phyloP scores from a whole-genome alignment of 1,284 basidiomycete species.

The Naganishia albida region DNA sequence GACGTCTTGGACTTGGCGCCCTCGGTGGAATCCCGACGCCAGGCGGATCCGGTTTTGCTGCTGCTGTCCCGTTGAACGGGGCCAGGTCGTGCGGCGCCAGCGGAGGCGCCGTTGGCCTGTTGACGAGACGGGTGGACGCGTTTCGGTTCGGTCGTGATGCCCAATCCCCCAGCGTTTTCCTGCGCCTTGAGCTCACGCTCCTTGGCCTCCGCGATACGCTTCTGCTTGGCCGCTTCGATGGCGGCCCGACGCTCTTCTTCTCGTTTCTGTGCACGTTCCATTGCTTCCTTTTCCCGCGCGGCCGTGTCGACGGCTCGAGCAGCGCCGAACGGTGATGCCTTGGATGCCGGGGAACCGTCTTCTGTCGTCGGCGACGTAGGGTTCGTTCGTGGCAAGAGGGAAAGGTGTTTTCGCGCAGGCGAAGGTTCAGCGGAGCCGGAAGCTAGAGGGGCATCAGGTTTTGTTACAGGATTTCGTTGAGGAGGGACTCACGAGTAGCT shows the following conservation, averaged over 20 bases:
- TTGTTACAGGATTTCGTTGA: background rate
- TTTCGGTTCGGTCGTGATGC: constrained; percentile 35
- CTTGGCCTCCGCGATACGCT: constrained; percentile 36
- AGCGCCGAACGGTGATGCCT: constrained; percentile 74
- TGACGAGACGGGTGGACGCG: constrained; percentile 39
- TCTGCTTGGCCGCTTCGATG: constrained; percentile 48
- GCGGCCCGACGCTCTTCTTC: constrained; percentile 53
- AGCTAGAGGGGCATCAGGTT: constrained; percentile 55
- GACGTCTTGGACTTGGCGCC: constrained; percentile 5
- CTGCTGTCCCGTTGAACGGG: constrained; percentile 8
- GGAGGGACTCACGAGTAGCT: constrained; percentile 32
- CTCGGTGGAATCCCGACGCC: constrained; percentile 25
- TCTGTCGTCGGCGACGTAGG: constrained; percentile 57
- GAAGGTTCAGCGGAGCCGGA: constrained; percentile 73
- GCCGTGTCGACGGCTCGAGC: constrained; percentile 88
- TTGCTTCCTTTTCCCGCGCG: constrained; percentile 65
- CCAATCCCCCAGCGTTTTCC: constrained; percentile 5
- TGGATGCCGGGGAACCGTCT: constrained; percentile 53
- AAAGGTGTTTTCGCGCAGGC: constrained; percentile 74
- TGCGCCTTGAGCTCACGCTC: constrained; percentile 30
- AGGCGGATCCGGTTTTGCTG: constrained; percentile 22
- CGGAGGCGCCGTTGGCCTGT: constrained; percentile 28
- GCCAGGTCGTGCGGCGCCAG: background rate
- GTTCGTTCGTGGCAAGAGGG: constrained; percentile 69
- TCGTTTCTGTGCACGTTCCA: constrained; percentile 41